Evolutionary conservation across 768 basidiomycete species (phyloP).

Genomic region (Strobilomyces confusus): DNA sequence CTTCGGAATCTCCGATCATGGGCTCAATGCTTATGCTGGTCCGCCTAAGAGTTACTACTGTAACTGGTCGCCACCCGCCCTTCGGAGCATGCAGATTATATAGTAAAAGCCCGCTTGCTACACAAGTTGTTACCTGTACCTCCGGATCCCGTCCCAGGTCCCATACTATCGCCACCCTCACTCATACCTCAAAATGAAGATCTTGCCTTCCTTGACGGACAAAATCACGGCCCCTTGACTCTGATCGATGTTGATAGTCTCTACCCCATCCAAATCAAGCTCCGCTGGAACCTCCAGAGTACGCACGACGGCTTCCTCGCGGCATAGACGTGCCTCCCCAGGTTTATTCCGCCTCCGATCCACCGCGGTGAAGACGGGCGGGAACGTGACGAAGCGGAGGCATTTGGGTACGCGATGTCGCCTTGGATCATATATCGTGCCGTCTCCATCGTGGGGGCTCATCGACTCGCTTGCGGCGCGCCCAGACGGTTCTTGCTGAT

Average conservation of each 20-base stretch:
- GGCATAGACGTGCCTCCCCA: slow-evolving; percentile 17
- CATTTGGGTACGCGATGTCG: slow-evolving; percentile 41
- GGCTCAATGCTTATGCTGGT: no score
- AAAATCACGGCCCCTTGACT: slow-evolving; percentile 69
- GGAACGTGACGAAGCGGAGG: slow-evolving; percentile 69
- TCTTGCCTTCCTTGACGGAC: slow-evolving; percentile 62
- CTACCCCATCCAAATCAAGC: slow-evolving; percentile 59
- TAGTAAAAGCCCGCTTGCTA: background rate
- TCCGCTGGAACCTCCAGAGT: slow-evolving; percentile 64
- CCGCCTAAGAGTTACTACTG: no score
- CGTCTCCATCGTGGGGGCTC: slow-evolving; percentile 17
- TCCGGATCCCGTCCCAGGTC: background rate
- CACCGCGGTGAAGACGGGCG: slow-evolving; percentile 37
- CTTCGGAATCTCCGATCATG: no score
- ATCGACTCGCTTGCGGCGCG: slow-evolving; percentile 5
- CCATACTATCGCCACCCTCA: slow-evolving; percentile 10
- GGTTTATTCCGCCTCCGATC: slow-evolving; percentile 16
- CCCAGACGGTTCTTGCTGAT: background rate
- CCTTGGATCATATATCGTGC: slow-evolving; percentile 21
- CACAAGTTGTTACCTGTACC: background rate
- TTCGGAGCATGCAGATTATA: background rate
- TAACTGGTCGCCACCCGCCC: no score
- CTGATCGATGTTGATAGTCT: slow-evolving; percentile 79
- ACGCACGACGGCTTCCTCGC: slow-evolving; percentile 45
- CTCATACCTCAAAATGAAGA: slow-evolving; percentile 70